A percentile compares a stretch with the other conserved stretches of the same genome.
Evolutionary conservation across 1,284 basidiomycete genomes (phyloP).

Genomic region (Ganoderma sinense): DNA sequence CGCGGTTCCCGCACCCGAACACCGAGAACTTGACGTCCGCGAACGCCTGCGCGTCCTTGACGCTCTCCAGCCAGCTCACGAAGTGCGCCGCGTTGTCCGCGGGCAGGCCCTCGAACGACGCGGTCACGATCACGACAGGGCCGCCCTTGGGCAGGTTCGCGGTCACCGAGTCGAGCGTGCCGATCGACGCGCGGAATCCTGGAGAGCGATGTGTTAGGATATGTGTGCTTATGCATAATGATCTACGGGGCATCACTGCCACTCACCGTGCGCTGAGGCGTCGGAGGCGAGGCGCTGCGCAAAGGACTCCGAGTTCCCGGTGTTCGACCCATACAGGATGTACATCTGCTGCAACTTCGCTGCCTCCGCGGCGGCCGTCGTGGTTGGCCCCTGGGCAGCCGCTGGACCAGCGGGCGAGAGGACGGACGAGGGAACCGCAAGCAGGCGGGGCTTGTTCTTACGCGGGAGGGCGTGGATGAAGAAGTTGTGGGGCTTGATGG

Average conservation of each 20-base stretch:
- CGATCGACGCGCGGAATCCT: constrained; percentile 51
- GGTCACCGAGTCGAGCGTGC: constrained; percentile 51
- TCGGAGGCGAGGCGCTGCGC: constrained; percentile 53
- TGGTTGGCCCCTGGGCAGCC: not conserved
- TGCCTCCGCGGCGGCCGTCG: not conserved
- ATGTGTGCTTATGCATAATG: too few species aligned
- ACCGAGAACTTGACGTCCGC: constrained; percentile 51
- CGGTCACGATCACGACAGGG: constrained; percentile 56
- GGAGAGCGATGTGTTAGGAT: not conserved
- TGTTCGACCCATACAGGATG: constrained; percentile 57
- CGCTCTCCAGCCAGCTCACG: constrained; percentile 47
- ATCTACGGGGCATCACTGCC: too few species aligned
- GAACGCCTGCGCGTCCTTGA: constrained; percentile 39
- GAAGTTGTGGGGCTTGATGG: constrained; percentile 56
- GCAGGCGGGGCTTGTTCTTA: constrained; percentile 23
- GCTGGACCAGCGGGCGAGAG: not conserved
- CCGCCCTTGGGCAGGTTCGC: constrained; percentile 52
- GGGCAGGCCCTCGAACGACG: constrained; percentile 59
- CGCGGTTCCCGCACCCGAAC: constrained; percentile 61
- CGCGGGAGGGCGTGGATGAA: constrained; percentile 50
- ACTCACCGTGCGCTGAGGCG: constrained; percentile 47
- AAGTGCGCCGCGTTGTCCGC: constrained; percentile 58
- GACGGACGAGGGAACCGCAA: constrained; percentile 19
- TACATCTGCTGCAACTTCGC: constrained; percentile 41
- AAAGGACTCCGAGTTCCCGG: constrained; percentile 57